Conservation (phyloP, 139 green algal genomes). For the Tetradesmus lagerheimii region DNA sequence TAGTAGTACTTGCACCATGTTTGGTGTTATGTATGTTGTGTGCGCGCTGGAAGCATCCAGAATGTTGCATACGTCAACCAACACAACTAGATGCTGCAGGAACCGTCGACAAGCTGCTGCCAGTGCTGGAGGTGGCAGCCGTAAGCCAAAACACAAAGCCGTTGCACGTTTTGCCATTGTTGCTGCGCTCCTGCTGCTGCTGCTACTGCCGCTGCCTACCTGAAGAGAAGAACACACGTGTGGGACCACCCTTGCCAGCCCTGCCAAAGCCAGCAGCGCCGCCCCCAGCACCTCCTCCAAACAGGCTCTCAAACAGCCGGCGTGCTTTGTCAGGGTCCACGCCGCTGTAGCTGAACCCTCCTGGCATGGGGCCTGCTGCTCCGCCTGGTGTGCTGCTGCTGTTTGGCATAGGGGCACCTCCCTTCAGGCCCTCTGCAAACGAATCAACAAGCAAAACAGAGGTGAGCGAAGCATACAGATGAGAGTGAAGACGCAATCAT, state of each 20-base stretch:
- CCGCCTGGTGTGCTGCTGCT: neutral
- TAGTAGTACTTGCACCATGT: no score
- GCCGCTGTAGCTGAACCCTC: conserved; percentile 41
- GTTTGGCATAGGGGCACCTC: conserved; percentile 23
- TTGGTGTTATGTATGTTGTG: no score
- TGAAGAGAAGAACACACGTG: neutral
- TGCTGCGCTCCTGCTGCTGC: neutral
- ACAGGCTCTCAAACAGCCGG: conserved; percentile 43
- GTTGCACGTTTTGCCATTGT: no score
- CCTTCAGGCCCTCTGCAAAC: conserved; percentile 84
- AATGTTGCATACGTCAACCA: no score
- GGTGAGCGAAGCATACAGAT: neutral
- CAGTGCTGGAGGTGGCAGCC: no score
- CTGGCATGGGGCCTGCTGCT: neutral
- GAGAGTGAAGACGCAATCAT: no score
- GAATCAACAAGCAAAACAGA: neutral
- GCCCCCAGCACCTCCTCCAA: conserved; percentile 51
- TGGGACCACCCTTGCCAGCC: neutral
- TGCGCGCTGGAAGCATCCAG: no score
- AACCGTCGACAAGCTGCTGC: no score
- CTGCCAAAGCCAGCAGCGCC: conserved; percentile 52
- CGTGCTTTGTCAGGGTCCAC: neutral
- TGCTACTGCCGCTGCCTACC: neutral
- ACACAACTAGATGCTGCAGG: no score
- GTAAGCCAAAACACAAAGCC: no score